These are phyloP conservation scores for Porogramme epimiltina DNA, from an alignment of 1,284 basidiomycete genomes.

Conservation along the genomic window DNA sequence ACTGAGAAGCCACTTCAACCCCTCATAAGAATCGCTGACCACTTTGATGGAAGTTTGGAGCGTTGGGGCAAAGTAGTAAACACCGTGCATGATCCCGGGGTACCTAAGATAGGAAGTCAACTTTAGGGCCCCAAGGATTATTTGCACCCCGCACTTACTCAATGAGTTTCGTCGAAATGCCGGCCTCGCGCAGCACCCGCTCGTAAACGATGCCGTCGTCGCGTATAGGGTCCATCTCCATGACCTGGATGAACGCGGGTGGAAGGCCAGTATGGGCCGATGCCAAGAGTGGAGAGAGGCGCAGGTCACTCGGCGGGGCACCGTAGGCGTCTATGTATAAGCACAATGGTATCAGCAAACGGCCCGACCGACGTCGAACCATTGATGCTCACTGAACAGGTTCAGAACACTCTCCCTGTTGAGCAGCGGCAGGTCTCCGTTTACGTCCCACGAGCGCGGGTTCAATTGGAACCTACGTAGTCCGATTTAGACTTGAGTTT, in stretches of 20 bases:
- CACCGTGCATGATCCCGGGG: slow-evolving; percentile 4
- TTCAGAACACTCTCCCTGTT: neutral
- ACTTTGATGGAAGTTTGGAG: neutral
- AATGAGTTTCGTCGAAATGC: slow-evolving; percentile 20
- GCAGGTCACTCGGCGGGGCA: neutral
- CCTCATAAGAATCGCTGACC: slow-evolving; percentile 5
- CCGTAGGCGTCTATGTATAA: neutral
- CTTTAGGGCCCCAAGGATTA: neutral
- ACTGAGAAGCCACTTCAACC: slow-evolving; percentile 11
- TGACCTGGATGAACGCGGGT: slow-evolving; percentile 24
- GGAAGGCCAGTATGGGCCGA: slow-evolving; percentile 20
- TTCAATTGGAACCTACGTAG: neutral
- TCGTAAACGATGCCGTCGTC: slow-evolving; percentile 29
- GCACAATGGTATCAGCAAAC: neutral
- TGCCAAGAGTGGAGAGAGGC: neutral
- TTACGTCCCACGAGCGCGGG: neutral
- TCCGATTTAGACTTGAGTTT: neutral
- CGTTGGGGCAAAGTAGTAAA: slow-evolving; percentile 6
- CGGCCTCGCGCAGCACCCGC: slow-evolving; percentile 22
- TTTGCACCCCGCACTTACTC: slow-evolving; percentile 5
- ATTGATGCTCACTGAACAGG: neutral
- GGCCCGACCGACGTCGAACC: neutral
- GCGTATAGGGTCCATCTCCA: slow-evolving; percentile 24
- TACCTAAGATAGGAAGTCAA: slow-evolving; percentile 8
- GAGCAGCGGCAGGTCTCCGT: neutral